These are phyloP conservation scores for Cucumis sativus DNA, from an alignment of 306 rosid species.

Conservation along the genomic window Cucumber_9930_V3 NC_026656.2:14889001-14889500, in stretches of 20 bases:
- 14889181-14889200: not conserved
- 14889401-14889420: slow-evolving; percentile 20
- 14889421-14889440: slow-evolving; percentile 12
- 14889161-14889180: not conserved
- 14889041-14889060: too few relatives aligned
- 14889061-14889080: too few relatives aligned
- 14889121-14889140: too few relatives aligned
- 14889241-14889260: not conserved
- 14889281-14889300: not conserved
- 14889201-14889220: slow-evolving; percentile 3
- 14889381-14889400: slow-evolving; percentile 24
- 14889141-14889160: not conserved
- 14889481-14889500: too few relatives aligned
- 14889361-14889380: slow-evolving; percentile 12
- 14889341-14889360: slow-evolving; percentile 5
- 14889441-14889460: not conserved
- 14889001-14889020: too few relatives aligned
- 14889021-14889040: too few relatives aligned
- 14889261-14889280: slow-evolving; percentile 2
- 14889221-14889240: slow-evolving; percentile 4
- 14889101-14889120: too few relatives aligned
- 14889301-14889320: slow-evolving; percentile 11
- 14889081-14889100: too few relatives aligned
- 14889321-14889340: slow-evolving; percentile 9
- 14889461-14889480: not conserved